These are phyloP conservation scores for Talaromyces funiculosus DNA, from an alignment of 2,329 filamentous ascomycete species.

Conservation along the genomic window DNA sequence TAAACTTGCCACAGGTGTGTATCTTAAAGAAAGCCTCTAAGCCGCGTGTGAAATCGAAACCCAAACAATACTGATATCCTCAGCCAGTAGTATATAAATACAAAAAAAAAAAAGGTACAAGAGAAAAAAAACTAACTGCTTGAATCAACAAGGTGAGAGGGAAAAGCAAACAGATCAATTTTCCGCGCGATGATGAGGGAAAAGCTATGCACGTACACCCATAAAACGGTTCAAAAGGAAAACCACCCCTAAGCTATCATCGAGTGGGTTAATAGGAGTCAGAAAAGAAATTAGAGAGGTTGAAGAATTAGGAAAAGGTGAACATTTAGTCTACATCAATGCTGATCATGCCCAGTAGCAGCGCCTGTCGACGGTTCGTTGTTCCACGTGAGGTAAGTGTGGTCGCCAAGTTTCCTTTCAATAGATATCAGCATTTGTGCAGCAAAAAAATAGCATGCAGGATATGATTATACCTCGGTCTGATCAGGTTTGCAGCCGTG, in stretches of 20 bases:
- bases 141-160: neutral
- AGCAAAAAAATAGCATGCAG: neutral
- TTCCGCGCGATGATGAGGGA: neutral
- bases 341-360: constrained; percentile 52
- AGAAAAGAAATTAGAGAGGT: neutral
- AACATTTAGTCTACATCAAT: constrained; percentile 7
- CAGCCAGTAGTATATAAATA: constrained; percentile 1
- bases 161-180: neutral
- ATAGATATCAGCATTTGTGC: neutral
- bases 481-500: constrained; percentile 83
- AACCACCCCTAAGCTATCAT: neutral
- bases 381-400: constrained; percentile 97
- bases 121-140: neutral
- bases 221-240: neutral
- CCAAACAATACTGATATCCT: neutral
- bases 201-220: constrained; percentile 11
- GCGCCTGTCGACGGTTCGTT: constrained; percentile 58
- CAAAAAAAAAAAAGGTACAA: constrained; percentile 6
- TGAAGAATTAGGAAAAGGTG: neutral
- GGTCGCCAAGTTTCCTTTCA: constrained; percentile 89
- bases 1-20: neutral
- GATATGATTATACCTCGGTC: constrained; percentile 64
- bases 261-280: neutral
- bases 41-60: neutral
- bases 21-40: neutral